Base-by-base conservation (phyloP, 73 alveolate genomes). In the Durusdinium trenchii region DNA sequence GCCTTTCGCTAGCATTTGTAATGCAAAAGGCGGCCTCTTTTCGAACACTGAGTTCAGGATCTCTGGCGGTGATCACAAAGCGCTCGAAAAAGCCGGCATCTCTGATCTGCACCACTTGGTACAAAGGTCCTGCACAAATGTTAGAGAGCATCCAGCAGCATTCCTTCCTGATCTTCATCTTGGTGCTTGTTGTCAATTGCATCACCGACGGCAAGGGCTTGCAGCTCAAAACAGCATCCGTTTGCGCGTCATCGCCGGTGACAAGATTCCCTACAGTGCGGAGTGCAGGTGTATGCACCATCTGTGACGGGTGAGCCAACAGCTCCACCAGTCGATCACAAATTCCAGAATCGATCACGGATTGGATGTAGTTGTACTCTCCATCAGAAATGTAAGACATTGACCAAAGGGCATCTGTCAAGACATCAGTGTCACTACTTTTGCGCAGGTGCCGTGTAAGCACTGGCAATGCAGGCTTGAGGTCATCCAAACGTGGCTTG, bases 111-210 rank as follows among this genome's bases (percentile, higher is more conserved):
- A 64, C 86, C 10, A 90, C 86, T 45, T 90, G 96, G n/a, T 62
- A 47, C 36, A 90, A n/a, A 1, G 96, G 81, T 40, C 96, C 96
- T 23, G 96, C 96, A 18, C 96, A 90, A 52, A 90, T 90, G 71
- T 90, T 90, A 35, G 96, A 90, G 18, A 90, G 86, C 52, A 90
- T 48, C 96, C 96, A 90, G 71, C 96, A 90, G 86, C 96, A 90
- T 40, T 90, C 96, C 96, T 87, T 87, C 16, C 95, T 57, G 79
- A 87, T 87, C 95, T 87, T 87, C 95, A 87, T 87, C 60, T 61
- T 87, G 10, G 95, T 57, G 79, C 95, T 81, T 81, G 48, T 0
- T 67, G 50, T 81, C 91, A 81, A 47, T 18, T 30, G 69, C 91
- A 81, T 47, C 91, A 81, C 91, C 3, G 91, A 20, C 30, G 71